Evolutionary conservation across 352 stramenopile species (phyloP), one percentile per base, ranked within the genome.

Genomic region (Peronospora farinosa): DNA sequence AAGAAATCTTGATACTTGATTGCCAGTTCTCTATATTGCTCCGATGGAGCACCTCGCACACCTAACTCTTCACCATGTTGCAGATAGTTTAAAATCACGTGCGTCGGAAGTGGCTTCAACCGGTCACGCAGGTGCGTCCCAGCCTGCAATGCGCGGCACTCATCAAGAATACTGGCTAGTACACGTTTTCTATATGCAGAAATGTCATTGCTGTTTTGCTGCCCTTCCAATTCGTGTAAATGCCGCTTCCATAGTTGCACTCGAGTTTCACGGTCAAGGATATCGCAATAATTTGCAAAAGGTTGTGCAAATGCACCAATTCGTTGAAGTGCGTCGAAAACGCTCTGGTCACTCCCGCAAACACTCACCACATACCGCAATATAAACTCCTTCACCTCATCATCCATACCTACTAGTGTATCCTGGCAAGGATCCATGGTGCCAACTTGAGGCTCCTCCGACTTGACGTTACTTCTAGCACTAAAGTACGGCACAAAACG

Each of bases 401-500:
- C 65, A 44, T 92, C 78, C 36, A 75, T 59, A 0, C 67, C 78
- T 25, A 70, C 64, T 12, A 87, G 47, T 0, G 62, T 72, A 6
- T 71, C 63, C 30, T 76, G 73, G 13, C 52, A 57, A 15, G 36
- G 48, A 7, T 67, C 75, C 13, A 69, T 67, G 28, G 51, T 63
- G 13, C 66, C 52, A 23, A 85, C 69, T 21, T 72, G 60, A 13
- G 57, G 59, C 0, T 19, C 43, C 36, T 68, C 59, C 10, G 41
- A 27, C 41, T 66, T 72, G 9, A 53, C 49, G 4, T 46, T 62
- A 19, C 59, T 71, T 31, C 11, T 54, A 12, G 53, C 40, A 8
- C 59, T 65, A 40, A 87, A 85, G 23, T 73, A 71, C 37, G 77
- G 77, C 31, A 86, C 74, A 47, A 84, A 86, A 17, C 80, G 80